Conservation (phyloP, 164 flowering plant genomes). For the Paratinospora sagittata region DNA sequence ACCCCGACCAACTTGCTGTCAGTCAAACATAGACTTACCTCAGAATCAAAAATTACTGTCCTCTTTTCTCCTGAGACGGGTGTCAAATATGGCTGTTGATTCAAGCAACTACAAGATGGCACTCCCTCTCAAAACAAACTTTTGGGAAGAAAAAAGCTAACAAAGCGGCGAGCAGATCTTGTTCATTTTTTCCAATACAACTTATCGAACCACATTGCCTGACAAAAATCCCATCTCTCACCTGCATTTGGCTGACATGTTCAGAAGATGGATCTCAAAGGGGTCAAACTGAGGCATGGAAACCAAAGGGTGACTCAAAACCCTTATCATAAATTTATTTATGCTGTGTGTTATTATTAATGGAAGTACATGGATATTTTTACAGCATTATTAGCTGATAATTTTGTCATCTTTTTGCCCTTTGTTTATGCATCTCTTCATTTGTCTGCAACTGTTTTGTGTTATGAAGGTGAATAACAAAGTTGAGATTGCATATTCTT, state of each 20-base stretch:
- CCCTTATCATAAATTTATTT: not conserved
- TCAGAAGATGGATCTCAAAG: not conserved
- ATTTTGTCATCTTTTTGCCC: not conserved
- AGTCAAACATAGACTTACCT: conserved; percentile 18
- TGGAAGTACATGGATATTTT: not conserved
- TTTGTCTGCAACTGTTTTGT: too few relatives aligned
- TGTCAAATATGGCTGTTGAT: not conserved
- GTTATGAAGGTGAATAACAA: too few relatives aligned
- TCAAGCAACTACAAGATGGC: not conserved
- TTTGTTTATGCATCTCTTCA: too few relatives aligned
- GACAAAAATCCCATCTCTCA: not conserved
- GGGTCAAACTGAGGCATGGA: not conserved
- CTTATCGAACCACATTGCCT: not conserved
- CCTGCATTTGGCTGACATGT: not conserved
- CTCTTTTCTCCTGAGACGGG: not conserved
- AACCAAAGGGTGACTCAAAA: not conserved
- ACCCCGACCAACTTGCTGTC: conserved; percentile 25
- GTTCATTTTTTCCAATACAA: not conserved
- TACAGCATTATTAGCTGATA: not conserved
- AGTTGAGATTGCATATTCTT: too few relatives aligned
- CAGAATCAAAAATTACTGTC: not conserved
- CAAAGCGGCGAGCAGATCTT: not conserved
- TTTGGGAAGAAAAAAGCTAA: not conserved
- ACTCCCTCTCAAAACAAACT: not conserved
- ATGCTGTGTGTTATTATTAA: not conserved